Evolutionary conservation across 192 early-diverging fungal species (phyloP), one percentile per base, ranked within the genome.

Genomic region (Backusella liffmaniae): DNA sequence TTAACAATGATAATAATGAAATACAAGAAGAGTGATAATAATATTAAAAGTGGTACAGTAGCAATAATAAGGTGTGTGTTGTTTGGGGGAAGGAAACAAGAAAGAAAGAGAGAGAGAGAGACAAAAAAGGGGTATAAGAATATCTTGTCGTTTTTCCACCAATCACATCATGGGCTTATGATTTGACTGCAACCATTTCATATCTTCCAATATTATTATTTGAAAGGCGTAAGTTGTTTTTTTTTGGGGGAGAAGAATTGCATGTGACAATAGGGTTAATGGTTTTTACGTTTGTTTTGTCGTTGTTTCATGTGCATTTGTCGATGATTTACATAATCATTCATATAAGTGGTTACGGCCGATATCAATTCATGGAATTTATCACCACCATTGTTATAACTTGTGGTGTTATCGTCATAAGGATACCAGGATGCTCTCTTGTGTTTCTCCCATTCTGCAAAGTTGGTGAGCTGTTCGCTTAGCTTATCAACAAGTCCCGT

Each of bases 401-500:
- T 62, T 3, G 21, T 5, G 3, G 34, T 32, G 21, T n/a, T 46
- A 3, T 72, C 66, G 18, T 62, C 35, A 4, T 72, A 30, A 44
- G 77, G 71, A 68, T 67, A 68, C 77, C 77, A 79, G 6, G 73
- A 67, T 15, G 77, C 66, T n/a, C 77, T 34, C n/a, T 79, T 73
- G 32, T 70, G 77, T 15, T 73, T 73, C 29, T 79, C 77, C 77
- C 77, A 79, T 35, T 79, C 77, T 16, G 77, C 77, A 37, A 79
- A 62, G 35, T 39, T 70, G 10, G 77, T 74, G 15, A 79, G 67
- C 10, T 74, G 77, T 46, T 74, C 71, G 53, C 76, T 78, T 6
- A 78, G 32, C 9, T 73, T 67, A n/a, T 71, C 71, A 7, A 72
- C 53, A 15, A 78, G n/a, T 8, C 29, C 34, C 10, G 76, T 70